Evolutionary conservation across 148 eudicot species (phyloP).

Genomic region (Amaranthus palmeri): DNA sequence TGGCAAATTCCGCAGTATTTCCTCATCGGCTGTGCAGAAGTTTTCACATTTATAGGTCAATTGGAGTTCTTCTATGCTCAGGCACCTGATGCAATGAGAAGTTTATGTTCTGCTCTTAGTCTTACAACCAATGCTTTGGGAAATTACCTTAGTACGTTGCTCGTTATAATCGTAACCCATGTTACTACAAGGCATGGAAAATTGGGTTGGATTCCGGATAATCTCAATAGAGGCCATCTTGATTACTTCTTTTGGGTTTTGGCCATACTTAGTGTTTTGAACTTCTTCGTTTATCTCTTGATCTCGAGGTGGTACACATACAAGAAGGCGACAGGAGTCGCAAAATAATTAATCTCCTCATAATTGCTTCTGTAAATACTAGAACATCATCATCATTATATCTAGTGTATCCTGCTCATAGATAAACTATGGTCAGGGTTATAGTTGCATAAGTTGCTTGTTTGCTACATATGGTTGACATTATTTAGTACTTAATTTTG

Average conservation of each 20-base stretch:
- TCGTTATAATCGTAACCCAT: slow-evolving; percentile 45
- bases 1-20: slow-evolving; percentile 74
- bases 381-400: too few relatives aligned
- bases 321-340: slow-evolving; percentile 37
- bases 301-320: slow-evolving; percentile 46
- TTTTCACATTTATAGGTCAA: slow-evolving; percentile 54
- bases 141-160: slow-evolving; percentile 44
- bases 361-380: too few relatives aligned
- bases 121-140: slow-evolving; percentile 51
- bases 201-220: slow-evolving; percentile 65
- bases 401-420: too few relatives aligned
- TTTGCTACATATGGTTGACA: not conserved
- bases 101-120: slow-evolving; percentile 54
- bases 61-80: slow-evolving; percentile 68
- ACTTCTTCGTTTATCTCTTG: slow-evolving; percentile 44
- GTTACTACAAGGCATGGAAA: slow-evolving; percentile 43
- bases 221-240: slow-evolving; percentile 54
- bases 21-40: slow-evolving; percentile 60
- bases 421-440: too few relatives aligned
- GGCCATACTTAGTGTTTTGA: slow-evolving; percentile 45
- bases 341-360: not conserved
- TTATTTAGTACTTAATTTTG: not conserved
- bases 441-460: not conserved
- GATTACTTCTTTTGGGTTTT: slow-evolving; percentile 65
- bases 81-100: slow-evolving; percentile 72